A percentile compares a stretch with the other conserved stretches of the same genome.
These are phyloP conservation scores for Tulasnella sp. DNA, from an alignment of 768 basidiomycete genomes.

Conservation along the genomic window DNA sequence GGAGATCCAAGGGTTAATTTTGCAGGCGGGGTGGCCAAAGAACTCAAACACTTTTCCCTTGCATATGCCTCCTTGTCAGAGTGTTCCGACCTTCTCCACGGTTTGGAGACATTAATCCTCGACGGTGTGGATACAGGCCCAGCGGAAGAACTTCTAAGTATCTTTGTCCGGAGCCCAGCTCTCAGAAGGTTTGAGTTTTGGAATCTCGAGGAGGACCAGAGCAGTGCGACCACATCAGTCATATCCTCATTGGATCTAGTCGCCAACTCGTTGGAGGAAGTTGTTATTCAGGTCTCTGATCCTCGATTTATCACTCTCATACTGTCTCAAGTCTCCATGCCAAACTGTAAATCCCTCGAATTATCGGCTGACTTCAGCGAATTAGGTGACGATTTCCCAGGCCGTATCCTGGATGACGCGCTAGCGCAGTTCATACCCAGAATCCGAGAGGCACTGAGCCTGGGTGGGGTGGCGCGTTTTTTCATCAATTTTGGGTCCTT, in stretches of 20 bases:
- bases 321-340: neutral
- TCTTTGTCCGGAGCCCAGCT: neutral
- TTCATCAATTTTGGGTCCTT: neutral
- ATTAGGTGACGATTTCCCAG: neutral
- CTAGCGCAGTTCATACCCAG: neutral
- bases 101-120: neutral
- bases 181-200: neutral
- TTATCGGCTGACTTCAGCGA: neutral
- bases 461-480: neutral
- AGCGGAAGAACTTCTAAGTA: neutral
- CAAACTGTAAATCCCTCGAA: neutral
- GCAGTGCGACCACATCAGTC: neutral
- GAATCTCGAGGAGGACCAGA: neutral
- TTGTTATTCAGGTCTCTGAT: neutral
- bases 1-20: no score
- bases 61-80: neutral
- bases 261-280: neutral
- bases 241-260: neutral
- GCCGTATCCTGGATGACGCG: neutral
- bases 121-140: neutral
- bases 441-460: neutral
- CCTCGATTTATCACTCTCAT: neutral
- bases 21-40: no score
- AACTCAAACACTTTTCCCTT: neutral
- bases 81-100: neutral